Evolutionary conservation across 1,284 basidiomycete genomes (phyloP).

Genomic region (Ceratobasidium sp.): DNA sequence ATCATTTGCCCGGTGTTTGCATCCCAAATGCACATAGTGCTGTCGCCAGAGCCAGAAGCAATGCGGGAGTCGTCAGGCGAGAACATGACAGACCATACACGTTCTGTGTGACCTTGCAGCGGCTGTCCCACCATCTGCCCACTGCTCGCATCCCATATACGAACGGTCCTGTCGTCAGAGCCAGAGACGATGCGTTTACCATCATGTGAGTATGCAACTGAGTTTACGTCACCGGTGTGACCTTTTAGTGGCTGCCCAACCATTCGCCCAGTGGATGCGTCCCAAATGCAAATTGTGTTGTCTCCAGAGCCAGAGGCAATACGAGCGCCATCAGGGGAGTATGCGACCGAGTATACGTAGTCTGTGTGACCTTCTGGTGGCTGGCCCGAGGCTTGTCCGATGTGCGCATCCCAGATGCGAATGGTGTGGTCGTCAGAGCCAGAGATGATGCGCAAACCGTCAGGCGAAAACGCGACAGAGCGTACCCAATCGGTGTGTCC

Average conservation of each 20-base stretch:
- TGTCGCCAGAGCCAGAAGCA: conserved; percentile 33
- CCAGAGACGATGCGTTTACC: conserved; percentile 28
- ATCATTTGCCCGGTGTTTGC: neutral
- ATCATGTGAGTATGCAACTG: conserved; percentile 40
- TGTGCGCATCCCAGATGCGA: conserved; percentile 37
- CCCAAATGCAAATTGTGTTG: conserved; percentile 42
- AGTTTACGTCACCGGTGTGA: neutral
- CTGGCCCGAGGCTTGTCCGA: neutral
- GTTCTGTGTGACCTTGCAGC: conserved; percentile 37
- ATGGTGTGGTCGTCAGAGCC: neutral
- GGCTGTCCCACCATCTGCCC: neutral
- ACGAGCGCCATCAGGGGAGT: neutral
- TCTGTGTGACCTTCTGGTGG: neutral
- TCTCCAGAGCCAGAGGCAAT: conserved; percentile 28
- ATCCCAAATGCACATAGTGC: conserved; percentile 37
- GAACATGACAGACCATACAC: conserved; percentile 17
- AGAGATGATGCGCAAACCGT: neutral
- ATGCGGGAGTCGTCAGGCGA: conserved; percentile 34
- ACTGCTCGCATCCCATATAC: conserved; percentile 29
- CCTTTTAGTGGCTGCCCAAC: neutral
- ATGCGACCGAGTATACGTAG: neutral
- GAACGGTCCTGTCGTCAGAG: conserved; percentile 18
- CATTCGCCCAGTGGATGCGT: conserved; percentile 26
- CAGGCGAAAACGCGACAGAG: neutral
- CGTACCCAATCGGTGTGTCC: neutral